Percentiles rank a stretch among this genome's conserved stretches.
phyloP scores from a whole-genome alignment of 2,329 filamentous ascomycete genomes.

The Cordyceps cicadae region DNA sequence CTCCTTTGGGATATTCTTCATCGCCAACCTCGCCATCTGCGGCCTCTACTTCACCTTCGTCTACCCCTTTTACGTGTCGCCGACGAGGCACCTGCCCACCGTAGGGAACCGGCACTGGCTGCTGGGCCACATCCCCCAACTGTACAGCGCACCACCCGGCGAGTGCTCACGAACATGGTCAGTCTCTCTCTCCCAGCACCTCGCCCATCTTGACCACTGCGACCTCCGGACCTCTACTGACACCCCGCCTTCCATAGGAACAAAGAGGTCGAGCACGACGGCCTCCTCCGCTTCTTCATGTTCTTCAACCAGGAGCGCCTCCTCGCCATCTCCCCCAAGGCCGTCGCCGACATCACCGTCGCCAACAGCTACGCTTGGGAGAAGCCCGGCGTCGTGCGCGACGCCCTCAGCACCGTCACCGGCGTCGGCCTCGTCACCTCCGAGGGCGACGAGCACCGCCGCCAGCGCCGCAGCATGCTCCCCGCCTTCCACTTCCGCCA shows the following conservation, averaged over 20 bases:
- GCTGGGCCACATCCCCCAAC: slow-evolving; percentile 38
- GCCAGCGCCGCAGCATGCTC: slow-evolving; percentile 68
- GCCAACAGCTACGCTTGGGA: slow-evolving; percentile 62
- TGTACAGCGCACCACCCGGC: slow-evolving; percentile 32
- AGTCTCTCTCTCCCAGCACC: background rate
- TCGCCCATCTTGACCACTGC: no score
- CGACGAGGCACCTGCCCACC: slow-evolving; percentile 35
- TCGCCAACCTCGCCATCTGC: slow-evolving; percentile 17
- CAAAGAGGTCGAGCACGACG: slow-evolving; percentile 55
- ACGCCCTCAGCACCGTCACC: slow-evolving; percentile 53
- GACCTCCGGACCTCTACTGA: no score
- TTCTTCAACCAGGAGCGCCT: slow-evolving; percentile 56
- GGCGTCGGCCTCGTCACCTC: slow-evolving; percentile 68
- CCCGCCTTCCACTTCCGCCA: slow-evolving; percentile 82
- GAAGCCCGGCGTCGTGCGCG: slow-evolving; percentile 50
- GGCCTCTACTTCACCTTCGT: slow-evolving; percentile 30
- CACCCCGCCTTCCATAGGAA: slow-evolving; percentile 35
- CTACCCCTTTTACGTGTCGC: slow-evolving; percentile 35
- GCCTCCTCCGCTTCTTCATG: slow-evolving; percentile 58
- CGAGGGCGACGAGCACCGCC: slow-evolving; percentile 85
- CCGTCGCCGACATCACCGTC: slow-evolving; percentile 60
- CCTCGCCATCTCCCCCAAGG: slow-evolving; percentile 54
- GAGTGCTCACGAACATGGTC: slow-evolving; percentile 42
- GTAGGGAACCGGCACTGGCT: slow-evolving; percentile 36
- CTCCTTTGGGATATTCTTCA: slow-evolving; percentile 29